Percentiles rank a stretch among this genome's conserved stretches.
phyloP scores from a whole-genome alignment of 1,284 basidiomycete genomes.

The Termitomyces sp. region DNA sequence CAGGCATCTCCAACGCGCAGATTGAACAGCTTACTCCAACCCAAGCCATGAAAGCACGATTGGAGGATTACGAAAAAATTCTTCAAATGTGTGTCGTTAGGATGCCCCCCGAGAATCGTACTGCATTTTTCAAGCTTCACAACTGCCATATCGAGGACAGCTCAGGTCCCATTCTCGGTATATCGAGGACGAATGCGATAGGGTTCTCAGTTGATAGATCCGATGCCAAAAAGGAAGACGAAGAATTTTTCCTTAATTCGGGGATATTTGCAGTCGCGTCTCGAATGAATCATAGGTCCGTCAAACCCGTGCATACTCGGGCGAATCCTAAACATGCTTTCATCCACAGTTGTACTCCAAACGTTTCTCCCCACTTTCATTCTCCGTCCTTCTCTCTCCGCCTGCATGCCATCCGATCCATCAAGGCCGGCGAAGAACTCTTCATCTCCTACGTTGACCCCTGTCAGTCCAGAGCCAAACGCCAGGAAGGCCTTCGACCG shows the following conservation, averaged over 20 bases:
- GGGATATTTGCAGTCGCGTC: neutral
- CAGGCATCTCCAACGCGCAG: too few species aligned
- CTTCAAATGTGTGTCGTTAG: neutral
- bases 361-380: neutral
- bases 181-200: neutral
- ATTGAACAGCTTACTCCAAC: neutral
- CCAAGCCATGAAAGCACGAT: neutral
- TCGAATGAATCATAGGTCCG: neutral
- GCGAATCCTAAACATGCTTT: neutral
- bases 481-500: neutral
- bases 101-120: neutral
- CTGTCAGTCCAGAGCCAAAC: neutral
- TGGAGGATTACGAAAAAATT: neutral
- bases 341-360: constrained; percentile 1
- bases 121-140: neutral
- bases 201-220: neutral
- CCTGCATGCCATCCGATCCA: neutral
- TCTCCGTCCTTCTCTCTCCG: neutral
- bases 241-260: neutral
- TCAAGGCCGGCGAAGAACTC: constrained; percentile 6
- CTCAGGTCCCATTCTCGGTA: neutral
- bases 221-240: neutral
- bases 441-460: neutral
- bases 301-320: neutral
- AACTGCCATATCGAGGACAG: neutral